A percentile compares a stretch with the other conserved stretches of the same genome.
Conservation (phyloP, 192 early-diverging fungal species). For the Coemansia sp. region DNA sequence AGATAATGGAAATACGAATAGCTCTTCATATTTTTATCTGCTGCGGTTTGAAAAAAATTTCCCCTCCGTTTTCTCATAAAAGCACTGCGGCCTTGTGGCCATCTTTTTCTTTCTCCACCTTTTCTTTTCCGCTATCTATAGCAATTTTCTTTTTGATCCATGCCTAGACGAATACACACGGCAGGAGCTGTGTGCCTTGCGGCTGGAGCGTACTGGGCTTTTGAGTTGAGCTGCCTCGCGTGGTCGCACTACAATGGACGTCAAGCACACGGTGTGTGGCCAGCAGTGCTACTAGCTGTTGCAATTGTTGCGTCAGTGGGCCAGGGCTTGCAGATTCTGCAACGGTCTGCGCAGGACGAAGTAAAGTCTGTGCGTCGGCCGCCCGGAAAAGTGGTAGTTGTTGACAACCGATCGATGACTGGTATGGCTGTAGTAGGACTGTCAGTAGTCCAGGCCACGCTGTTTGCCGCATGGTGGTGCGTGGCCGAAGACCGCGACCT, state of each 20-base stretch:
- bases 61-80: background rate
- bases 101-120: background rate
- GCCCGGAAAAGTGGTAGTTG: conserved; percentile 13
- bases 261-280: conserved; percentile 15
- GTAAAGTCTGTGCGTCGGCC: conserved; percentile 23
- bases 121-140: conserved; percentile 1
- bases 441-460: conserved; percentile 5
- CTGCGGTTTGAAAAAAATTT: background rate
- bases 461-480: conserved; percentile 9
- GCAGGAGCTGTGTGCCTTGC: background rate
- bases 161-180: background rate
- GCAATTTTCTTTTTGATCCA: background rate
- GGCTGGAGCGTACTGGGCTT: background rate
- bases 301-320: background rate
- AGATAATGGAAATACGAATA: background rate
- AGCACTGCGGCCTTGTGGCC: background rate
- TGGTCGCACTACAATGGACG: background rate
- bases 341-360: background rate
- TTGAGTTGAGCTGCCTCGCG: background rate
- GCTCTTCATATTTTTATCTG: background rate
- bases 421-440: conserved; percentile 4
- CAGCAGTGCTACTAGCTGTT: conserved; percentile 9
- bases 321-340: background rate
- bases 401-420: conserved; percentile 22
- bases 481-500: background rate